Evolutionary conservation across 208 protist genomes (phyloP).

Genomic region (Strigomonas culicis): DNA sequence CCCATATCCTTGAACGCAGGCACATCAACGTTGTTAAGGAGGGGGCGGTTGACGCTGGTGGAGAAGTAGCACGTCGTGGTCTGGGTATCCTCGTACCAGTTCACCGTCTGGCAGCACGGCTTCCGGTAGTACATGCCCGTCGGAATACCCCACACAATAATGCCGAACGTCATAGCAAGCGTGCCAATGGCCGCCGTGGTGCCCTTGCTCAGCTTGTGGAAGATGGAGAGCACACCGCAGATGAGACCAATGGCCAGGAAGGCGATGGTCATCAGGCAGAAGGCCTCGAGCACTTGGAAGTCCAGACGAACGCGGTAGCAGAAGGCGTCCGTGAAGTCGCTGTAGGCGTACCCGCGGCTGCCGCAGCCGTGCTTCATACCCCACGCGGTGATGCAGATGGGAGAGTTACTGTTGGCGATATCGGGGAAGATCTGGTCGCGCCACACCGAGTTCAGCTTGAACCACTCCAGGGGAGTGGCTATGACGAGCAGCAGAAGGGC

Average conservation of each 20-base stretch:
- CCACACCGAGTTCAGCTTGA: conserved; percentile 26
- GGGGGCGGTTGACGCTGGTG: conserved; percentile 13
- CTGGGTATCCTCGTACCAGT: conserved; percentile 20
- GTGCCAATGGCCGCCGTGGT: conserved; percentile 23
- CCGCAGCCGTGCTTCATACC: conserved; percentile 46
- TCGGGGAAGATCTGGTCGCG: conserved; percentile 22
- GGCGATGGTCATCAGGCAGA: conserved; percentile 55
- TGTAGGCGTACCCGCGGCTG: conserved; percentile 30
- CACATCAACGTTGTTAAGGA: conserved; percentile 14
- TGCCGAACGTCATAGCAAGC: conserved; percentile 22
- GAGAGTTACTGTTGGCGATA: conserved; percentile 1
- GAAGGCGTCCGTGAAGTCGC: conserved; percentile 37
- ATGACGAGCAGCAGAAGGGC: conserved; percentile 34
- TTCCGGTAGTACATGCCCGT: conserved; percentile 44
- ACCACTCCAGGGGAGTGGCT: conserved; percentile 43
- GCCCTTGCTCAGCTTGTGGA: conserved; percentile 25
- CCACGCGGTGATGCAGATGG: conserved; percentile 52
- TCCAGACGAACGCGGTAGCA: conserved; percentile 41
- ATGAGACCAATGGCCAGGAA: conserved; percentile 33
- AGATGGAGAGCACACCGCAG: conserved; percentile 18
- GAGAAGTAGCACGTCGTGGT: conserved; percentile 16
- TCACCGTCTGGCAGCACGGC: conserved; percentile 32
- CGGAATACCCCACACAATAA: conserved; percentile 44
- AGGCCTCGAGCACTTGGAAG: conserved; percentile 49
- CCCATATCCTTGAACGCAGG: conserved; percentile 36